These are phyloP conservation scores for Plasmodium inui DNA, from an alignment of 169 alveolate species.

Conservation along the genomic window DNA sequence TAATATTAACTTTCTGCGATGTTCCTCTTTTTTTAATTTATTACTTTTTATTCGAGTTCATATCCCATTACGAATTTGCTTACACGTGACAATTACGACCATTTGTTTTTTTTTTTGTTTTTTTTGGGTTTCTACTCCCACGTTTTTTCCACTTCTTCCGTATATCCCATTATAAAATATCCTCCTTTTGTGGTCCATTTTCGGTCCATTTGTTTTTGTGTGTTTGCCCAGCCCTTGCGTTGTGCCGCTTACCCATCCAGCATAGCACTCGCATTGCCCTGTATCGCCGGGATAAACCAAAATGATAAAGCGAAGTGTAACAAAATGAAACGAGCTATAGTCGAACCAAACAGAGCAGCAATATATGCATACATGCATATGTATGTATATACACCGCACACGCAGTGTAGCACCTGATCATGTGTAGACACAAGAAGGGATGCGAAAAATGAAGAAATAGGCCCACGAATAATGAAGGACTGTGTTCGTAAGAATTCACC, in stretches of 20 bases:
- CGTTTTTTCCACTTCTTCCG: not conserved
- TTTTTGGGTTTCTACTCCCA: not conserved
- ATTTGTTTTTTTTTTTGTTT: not conserved
- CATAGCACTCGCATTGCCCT: not conserved
- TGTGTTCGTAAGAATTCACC: not conserved
- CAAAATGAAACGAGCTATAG: not conserved
- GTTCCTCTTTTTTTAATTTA: not conserved
- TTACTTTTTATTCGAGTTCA: not conserved
- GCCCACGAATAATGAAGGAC: not conserved
- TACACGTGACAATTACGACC: not conserved
- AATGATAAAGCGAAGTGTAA: not conserved
- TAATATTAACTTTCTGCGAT: not conserved
- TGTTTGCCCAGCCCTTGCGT: not conserved
- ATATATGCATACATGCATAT: not conserved
- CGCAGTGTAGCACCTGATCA: not conserved
- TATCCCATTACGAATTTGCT: not conserved
- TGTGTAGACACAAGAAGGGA: slow-evolving; percentile 16
- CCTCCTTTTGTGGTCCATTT: not conserved
- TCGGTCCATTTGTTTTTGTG: not conserved
- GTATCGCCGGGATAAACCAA: not conserved
- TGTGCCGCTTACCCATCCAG: not conserved
- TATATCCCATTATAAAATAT: not conserved
- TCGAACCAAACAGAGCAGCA: not conserved
- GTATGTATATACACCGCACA: not conserved
- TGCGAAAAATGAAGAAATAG: not conserved